Conservation (phyloP, 345 rosid species). For the Eutrema yunnanense region DNA sequence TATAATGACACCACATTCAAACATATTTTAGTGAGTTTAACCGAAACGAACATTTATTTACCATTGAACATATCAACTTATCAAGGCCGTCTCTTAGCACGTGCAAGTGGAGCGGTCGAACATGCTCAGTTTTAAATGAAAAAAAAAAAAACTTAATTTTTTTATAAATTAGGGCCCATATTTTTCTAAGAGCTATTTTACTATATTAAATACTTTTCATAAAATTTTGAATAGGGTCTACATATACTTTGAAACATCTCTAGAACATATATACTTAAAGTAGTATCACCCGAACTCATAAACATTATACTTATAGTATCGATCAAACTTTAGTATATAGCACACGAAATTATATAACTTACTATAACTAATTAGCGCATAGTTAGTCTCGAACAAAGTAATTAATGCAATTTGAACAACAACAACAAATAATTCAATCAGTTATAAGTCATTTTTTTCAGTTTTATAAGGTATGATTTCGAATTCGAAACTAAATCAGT, state of each 20-base stretch:
- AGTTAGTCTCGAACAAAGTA: neutral
- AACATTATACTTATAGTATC: neutral
- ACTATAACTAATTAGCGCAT: neutral
- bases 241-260: no score
- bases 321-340: neutral
- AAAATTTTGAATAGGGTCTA: no score
- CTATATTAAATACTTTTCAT: no score
- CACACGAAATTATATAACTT: neutral
- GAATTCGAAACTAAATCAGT: neutral
- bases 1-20: neutral
- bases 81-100: no score
- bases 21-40: neutral
- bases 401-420: neutral
- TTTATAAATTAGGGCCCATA: no score
- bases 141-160: no score
- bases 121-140: no score
- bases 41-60: neutral
- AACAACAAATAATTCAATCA: neutral
- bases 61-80: neutral
- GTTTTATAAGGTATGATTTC: neutral
- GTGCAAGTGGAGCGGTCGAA: no score
- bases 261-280: neutral
- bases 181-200: no score
- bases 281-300: neutral
- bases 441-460: neutral